phyloP scores from a whole-genome alignment of 1,284 basidiomycete species.

The Ceratobasidium sp. region DNA sequence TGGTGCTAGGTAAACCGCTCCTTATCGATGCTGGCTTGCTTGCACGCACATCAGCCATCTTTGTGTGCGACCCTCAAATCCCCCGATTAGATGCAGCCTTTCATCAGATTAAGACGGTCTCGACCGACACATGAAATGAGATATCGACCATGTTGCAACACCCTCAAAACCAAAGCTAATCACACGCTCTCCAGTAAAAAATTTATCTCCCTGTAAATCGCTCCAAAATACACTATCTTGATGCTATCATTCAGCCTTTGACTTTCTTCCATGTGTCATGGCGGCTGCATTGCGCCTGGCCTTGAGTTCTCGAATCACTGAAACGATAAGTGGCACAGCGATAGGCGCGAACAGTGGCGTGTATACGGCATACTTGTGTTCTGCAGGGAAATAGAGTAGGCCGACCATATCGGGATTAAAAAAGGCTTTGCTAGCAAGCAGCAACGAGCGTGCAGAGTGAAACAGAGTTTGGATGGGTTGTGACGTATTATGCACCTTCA shows the following conservation, averaged over 20 bases:
- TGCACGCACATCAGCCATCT: slow-evolving; percentile 27
- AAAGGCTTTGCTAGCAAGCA: slow-evolving; percentile 86
- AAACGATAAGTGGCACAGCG: slow-evolving; percentile 80
- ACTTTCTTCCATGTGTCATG: slow-evolving; percentile 1
- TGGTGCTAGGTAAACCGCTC: not conserved
- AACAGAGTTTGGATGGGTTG: slow-evolving; percentile 54
- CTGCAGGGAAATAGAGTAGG: slow-evolving; percentile 93
- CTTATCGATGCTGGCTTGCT: slow-evolving; percentile 23
- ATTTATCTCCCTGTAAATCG: not conserved
- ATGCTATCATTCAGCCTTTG: slow-evolving; percentile 23
- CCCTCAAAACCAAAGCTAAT: slow-evolving; percentile 21
- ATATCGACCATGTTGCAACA: not conserved
- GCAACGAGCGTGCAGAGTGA: slow-evolving; percentile 71
- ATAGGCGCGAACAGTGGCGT: slow-evolving; percentile 90
- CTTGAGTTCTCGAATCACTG: slow-evolving; percentile 70
- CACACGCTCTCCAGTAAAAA: slow-evolving; percentile 11
- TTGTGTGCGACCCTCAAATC: slow-evolving; percentile 9
- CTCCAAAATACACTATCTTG: not conserved
- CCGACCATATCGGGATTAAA: slow-evolving; percentile 97
- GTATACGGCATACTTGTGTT: slow-evolving; percentile 95
- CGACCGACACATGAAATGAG: slow-evolving; percentile 18
- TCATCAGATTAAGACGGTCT: slow-evolving; percentile 34
- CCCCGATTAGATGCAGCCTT: not conserved
- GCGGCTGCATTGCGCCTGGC: slow-evolving; percentile 27
- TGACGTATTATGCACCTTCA: slow-evolving; percentile 27